Conservation (phyloP, 768 basidiomycete species). For the Leucocoprinus sp. region DNA sequence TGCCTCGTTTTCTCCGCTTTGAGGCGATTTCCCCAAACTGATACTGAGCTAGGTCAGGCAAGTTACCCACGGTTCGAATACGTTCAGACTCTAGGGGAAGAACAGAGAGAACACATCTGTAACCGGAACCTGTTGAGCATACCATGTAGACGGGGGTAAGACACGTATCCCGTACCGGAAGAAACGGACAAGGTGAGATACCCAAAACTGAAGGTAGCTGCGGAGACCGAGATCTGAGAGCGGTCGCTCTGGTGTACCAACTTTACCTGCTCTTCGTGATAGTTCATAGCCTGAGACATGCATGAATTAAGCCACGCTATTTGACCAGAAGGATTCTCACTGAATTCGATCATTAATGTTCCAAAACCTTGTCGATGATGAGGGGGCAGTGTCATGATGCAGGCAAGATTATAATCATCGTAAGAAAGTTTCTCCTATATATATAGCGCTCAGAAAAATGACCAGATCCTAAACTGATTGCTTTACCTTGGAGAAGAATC, state of each 20-base stretch:
- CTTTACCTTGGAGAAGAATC: conserved; percentile 58
- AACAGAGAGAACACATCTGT: conserved; percentile 49
- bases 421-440: conserved; percentile 87
- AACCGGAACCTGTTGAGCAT: background rate
- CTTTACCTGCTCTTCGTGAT: conserved; percentile 67
- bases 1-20: conserved; percentile 40
- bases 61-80: conserved; percentile 34
- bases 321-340: conserved; percentile 36
- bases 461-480: background rate
- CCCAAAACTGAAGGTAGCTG: conserved; percentile 87
- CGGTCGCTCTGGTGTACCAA: conserved; percentile 92
- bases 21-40: conserved; percentile 22
- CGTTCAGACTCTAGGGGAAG: conserved; percentile 45
- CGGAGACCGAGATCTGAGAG: conserved; percentile 88
- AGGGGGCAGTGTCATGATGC: conserved; percentile 92
- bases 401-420: conserved; percentile 95
- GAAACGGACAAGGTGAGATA: conserved; percentile 76
- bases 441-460: background rate
- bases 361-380: conserved; percentile 87
- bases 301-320: background rate
- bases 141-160: background rate
- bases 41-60: conserved; percentile 33
- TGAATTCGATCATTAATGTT: conserved; percentile 97
- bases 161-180: conserved; percentile 42
- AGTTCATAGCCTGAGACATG: conserved; percentile 75